Percentiles rank a stretch among this genome's conserved stretches.
phyloP scores from a whole-genome alignment of 1,139 yeast species.

The Trichomonascaceae sp. region DNA sequence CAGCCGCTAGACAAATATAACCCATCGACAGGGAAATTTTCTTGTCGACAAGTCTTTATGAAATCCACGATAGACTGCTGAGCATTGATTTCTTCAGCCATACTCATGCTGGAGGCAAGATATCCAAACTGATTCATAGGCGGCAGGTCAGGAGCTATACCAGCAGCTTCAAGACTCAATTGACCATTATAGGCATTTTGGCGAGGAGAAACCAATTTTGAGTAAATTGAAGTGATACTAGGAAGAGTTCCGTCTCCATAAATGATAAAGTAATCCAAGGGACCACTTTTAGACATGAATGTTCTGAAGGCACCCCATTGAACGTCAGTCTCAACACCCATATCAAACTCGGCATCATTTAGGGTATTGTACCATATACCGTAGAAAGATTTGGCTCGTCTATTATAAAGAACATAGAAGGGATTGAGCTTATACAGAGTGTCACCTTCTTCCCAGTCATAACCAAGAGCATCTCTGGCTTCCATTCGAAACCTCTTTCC shows the following conservation, averaged over 20 bases:
- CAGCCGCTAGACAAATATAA: slow-evolving; percentile 11
- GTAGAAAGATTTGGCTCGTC: slow-evolving; percentile 9
- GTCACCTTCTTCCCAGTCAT: slow-evolving; percentile 13
- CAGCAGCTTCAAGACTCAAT: not conserved
- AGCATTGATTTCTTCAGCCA: slow-evolving; percentile 12
- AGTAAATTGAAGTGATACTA: slow-evolving; percentile 5
- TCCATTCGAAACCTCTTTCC: slow-evolving; percentile 10
- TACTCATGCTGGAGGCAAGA: slow-evolving; percentile 9
- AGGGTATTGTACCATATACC: slow-evolving; percentile 13
- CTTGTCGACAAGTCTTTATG: slow-evolving; percentile 7
- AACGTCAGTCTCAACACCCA: slow-evolving; percentile 12
- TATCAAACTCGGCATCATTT: slow-evolving; percentile 11
- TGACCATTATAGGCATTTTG: not conserved
- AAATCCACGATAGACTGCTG: slow-evolving; percentile 8
- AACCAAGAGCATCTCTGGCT: slow-evolving; percentile 11
- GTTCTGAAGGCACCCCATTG: slow-evolving; percentile 12
- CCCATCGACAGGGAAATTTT: slow-evolving; percentile 12
- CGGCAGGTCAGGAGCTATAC: slow-evolving; percentile 9
- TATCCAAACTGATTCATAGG: slow-evolving; percentile 11
- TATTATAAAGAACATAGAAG: slow-evolving; percentile 10
- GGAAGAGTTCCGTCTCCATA: slow-evolving; percentile 13
- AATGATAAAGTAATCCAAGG: slow-evolving; percentile 11
- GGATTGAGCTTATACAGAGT: slow-evolving; percentile 13
- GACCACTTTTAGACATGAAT: slow-evolving; percentile 9
- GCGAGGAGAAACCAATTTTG: slow-evolving; percentile 10